Percentiles rank a stretch among this genome's conserved stretches.
phyloP scores from a whole-genome alignment of 192 early-diverging fungal species.

The Phlyctochytrium arcticum region DNA sequence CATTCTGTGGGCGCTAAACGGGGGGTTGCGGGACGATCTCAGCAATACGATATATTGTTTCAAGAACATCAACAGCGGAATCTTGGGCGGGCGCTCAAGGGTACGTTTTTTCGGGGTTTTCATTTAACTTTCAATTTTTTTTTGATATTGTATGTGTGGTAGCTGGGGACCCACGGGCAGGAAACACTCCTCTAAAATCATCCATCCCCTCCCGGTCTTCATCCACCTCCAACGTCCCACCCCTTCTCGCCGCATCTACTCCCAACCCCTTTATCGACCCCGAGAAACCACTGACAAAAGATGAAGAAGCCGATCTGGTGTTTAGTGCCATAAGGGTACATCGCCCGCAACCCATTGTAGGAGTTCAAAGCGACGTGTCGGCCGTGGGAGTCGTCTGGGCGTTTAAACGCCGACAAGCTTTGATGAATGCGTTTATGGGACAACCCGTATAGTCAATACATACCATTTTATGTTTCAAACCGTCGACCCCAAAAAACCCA shows the following conservation, averaged over 20 bases:
- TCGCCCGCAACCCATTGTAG: conserved; percentile 63
- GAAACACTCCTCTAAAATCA: not conserved
- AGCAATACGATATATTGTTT: conserved; percentile 76
- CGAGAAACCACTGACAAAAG: conserved; percentile 49
- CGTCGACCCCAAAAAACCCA: no score
- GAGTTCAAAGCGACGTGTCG: conserved; percentile 36
- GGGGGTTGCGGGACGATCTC: conserved; percentile 76
- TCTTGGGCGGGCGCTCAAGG: not conserved
- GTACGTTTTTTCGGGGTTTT: conserved; percentile 2
- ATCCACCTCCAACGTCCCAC: no score
- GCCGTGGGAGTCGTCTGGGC: conserved; percentile 23
- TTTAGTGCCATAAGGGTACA: conserved; percentile 60
- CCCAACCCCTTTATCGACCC: no score
- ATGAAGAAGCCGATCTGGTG: conserved; percentile 69
- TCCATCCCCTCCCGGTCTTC: not conserved
- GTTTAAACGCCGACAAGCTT: not conserved
- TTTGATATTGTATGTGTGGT: not conserved
- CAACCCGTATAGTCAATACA: not conserved
- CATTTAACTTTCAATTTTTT: not conserved
- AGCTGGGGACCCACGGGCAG: not conserved
- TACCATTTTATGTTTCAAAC: no score
- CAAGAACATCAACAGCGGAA: conserved; percentile 67
- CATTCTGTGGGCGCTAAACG: conserved; percentile 88
- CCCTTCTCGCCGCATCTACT: no score
- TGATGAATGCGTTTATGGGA: conserved; percentile 4